Percentiles rank a stretch among this genome's conserved stretches.
Evolutionary conservation across 2,329 filamentous ascomycete species (phyloP).

Genomic region (Fusarium sp.): DNA sequence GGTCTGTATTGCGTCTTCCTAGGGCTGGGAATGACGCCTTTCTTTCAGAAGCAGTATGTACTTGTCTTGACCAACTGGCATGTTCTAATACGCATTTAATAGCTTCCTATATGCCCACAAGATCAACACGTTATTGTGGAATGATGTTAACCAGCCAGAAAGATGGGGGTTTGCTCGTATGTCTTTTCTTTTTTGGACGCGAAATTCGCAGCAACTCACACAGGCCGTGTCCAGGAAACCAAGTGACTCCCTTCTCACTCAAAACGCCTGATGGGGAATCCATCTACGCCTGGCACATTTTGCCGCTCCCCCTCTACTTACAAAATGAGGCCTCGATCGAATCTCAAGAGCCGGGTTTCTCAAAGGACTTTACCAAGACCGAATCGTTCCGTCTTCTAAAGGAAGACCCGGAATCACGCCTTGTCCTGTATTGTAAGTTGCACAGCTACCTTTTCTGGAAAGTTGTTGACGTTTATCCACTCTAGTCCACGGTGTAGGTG

Average conservation of each 20-base stretch:
- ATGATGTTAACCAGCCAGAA: conserved; percentile 79
- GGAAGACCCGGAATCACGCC: conserved; percentile 68
- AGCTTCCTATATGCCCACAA: conserved; percentile 88
- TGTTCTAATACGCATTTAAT: conserved; percentile 22
- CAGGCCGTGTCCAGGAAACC: conserved; percentile 68
- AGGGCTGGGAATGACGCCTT: conserved; percentile 71
- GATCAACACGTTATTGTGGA: conserved; percentile 75
- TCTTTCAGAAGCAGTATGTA: conserved; percentile 79
- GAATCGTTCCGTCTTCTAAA: conserved; percentile 69
- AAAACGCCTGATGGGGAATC: conserved; percentile 77
- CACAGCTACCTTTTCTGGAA: not conserved
- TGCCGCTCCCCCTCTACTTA: conserved; percentile 80
- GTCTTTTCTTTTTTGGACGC: conserved; percentile 21
- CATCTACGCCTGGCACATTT: conserved; percentile 89
- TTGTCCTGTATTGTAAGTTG: conserved; percentile 70
- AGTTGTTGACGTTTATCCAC: conserved; percentile 19
- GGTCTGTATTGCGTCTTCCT: conserved; percentile 74
- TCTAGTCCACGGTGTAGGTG: conserved; percentile 69
- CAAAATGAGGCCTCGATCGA: conserved; percentile 72
- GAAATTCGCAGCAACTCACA: conserved; percentile 12
- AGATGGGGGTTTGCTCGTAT: conserved; percentile 86
- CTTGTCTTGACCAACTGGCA: not conserved
- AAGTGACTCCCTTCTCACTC: conserved; percentile 87
- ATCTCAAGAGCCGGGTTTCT: conserved; percentile 59
- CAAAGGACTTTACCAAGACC: conserved; percentile 62